Base-by-base conservation (phyloP, 345 rosid genomes). In the Linum lewisii region DNA sequence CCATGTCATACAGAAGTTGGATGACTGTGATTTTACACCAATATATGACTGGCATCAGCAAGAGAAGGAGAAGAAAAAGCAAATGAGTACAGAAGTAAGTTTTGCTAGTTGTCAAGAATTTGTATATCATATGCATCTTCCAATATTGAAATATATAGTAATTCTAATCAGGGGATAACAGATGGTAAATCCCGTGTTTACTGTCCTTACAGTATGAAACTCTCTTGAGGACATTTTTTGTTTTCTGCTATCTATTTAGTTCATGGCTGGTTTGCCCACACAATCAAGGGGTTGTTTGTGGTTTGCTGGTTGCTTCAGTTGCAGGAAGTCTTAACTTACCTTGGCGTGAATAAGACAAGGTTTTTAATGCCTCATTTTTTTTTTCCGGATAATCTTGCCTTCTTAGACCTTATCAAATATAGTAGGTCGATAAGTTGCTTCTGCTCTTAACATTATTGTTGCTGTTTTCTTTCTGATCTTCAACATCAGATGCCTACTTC, bases 41-140 rank as follows among this genome's bases (percentile, higher is more conserved):
- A 82, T 94, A 62, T 90, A 84, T 68, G 86, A 90, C 42, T 94
- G 99, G 99, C 93, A 76, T 76, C 79, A 80, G 66, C 63, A 36
- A 73, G 95, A 94, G 80, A 94, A 94, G 69, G 99, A 94, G 84
- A 94, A 83, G 83, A 94, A 94, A 80, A 90, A 90, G 72, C 96
- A 87, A 63, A 75, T 87, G 96, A 94, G 66, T 77, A 59, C 94
- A 60, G 99, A 87, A 81, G 99, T 94, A 74, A 77, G 79, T 73
- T 54, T 57, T 37, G 34, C 25, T 10, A 16, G 47, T 42, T 42
- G 15, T 42, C 11, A 42, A 42, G 13, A 11, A 42, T 42, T 42
- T 42, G 16, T 6, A 16, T 11, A 42, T 11, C 47, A 42, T 16
- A 42, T 42, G 47, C 15, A 42, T 16, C 15, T 42, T 11, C 47